A percentile compares a stretch with the other conserved stretches of the same genome.
phyloP scores from a whole-genome alignment of 2,329 filamentous ascomycete genomes.

The Diaporthe sp. region DNA sequence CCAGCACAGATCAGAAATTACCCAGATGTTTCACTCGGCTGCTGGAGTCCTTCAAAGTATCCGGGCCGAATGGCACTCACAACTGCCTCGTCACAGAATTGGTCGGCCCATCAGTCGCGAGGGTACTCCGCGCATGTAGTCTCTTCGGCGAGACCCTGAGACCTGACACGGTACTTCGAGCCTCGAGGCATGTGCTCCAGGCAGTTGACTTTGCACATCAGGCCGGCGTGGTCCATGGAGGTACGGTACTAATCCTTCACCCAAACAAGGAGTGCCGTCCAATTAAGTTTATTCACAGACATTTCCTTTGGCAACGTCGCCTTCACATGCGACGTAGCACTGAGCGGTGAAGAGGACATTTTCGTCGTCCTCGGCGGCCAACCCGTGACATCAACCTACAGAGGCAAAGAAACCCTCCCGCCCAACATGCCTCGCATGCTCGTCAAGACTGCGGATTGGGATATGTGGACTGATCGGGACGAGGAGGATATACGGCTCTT shows the following conservation, averaged over 20 bases:
- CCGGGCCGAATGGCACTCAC: not conserved
- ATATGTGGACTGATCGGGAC: conserved; percentile 8
- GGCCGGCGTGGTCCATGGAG: not conserved
- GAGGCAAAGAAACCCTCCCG: not conserved
- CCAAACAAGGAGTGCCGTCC: accelerated
- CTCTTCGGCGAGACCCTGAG: not conserved
- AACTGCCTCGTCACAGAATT: conserved; percentile 27
- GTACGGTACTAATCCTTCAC: not conserved
- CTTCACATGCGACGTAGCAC: not conserved
- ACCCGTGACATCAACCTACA: not conserved
- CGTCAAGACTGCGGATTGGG: not conserved
- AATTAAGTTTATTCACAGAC: not conserved
- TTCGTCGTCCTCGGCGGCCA: conserved; percentile 3
- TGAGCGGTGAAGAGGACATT: not conserved
- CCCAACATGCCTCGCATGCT: not conserved
- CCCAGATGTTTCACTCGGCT: not conserved
- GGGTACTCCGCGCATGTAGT: not conserved
- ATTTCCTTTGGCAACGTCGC: conserved; percentile 7
- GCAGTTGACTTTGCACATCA: conserved; percentile 9
- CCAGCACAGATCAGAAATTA: not conserved
- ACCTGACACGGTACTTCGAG: conserved; percentile 8
- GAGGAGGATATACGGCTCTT: not conserved
- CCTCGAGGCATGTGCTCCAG: not conserved
- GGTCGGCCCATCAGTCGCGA: not conserved
- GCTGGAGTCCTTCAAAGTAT: not conserved